Evolutionary conservation across 2,329 filamentous ascomycete genomes (phyloP), one percentile per base, ranked within the genome.

Genomic region (Chrysoporthe cubensis): DNA sequence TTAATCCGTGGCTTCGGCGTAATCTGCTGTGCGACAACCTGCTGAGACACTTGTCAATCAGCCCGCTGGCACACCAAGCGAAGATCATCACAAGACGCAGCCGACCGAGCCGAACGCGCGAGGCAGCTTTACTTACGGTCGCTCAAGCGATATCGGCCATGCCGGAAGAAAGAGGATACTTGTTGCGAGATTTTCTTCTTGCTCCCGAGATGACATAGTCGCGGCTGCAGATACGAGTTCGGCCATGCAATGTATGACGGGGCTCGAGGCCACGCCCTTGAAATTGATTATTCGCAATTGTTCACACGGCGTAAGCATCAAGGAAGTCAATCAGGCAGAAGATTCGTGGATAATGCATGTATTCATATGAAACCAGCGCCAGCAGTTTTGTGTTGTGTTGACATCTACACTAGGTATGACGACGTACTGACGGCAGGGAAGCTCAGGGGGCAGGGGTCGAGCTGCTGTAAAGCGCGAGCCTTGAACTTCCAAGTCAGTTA

Each of bases 371-470:
- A 32, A 13, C 18, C 21, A 26, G 48, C 26, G 48, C 48, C 48
- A 32, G 11, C 32, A 21, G 32, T 13, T 34, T 54, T 21, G 26
- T 26, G 26, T 26, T 26, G 26, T 26, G 26, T 26, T 26, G 26
- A 26, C 26, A 26, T 26, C 26, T 26, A 26, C 26, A 26, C 26
- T 26, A 26, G 26, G 13, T 54, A 54, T 54, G 63, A 65, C 63
- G 56, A 65, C 63, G 56, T 56, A 65, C 16, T 11, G 14, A 57
- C 16, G n/a, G 42, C 63, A 65, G 32, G 63, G 63, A 34, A 59
- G 26, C n/a, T 48, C 18, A 42, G 48, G 62, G 54, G 43, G 54
- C 43, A 32, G 26, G 57, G 14, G 44, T 42, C 6, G 21, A 34
- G 58, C 42, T 62, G 50, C 7, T 34, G 42, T 40, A 16, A 6